Evolutionary conservation across 2,329 filamentous ascomycete genomes (phyloP).

Genomic region (Botrytis fabae): DNA sequence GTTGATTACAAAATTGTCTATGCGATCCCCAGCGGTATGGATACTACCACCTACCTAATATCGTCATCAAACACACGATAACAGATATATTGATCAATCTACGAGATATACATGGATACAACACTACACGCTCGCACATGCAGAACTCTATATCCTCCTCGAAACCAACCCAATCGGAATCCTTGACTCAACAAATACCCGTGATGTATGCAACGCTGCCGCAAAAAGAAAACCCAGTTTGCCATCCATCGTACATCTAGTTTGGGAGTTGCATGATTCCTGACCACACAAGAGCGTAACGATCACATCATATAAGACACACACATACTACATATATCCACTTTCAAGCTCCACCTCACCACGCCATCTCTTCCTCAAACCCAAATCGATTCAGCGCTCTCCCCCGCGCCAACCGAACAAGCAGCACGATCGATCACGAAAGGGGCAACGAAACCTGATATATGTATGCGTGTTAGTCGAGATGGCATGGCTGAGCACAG

Average conservation of each 20-base stretch:
- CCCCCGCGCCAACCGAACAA: neutral
- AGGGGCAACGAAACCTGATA: neutral
- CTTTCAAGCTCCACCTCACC: neutral
- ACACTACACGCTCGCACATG: neutral
- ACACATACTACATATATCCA: neutral
- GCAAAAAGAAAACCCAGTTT: neutral
- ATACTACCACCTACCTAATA: slow-evolving; percentile 2
- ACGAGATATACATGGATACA: neutral
- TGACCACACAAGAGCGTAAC: neutral
- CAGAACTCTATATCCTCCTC: neutral
- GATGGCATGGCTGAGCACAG: neutral
- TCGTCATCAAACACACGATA: neutral
- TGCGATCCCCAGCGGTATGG: neutral
- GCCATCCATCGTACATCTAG: neutral
- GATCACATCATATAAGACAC: neutral
- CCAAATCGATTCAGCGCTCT: neutral
- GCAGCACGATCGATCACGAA: neutral
- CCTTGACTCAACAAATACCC: neutral
- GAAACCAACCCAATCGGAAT: neutral
- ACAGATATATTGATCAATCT: neutral
- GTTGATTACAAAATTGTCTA: neutral
- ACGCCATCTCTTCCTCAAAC: neutral
- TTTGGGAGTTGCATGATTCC: neutral
- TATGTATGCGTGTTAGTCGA: neutral
- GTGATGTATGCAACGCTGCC: neutral